Base-by-base conservation (phyloP, 2,329 filamentous ascomycete species). In the Colletotrichum godetiae region DNA sequence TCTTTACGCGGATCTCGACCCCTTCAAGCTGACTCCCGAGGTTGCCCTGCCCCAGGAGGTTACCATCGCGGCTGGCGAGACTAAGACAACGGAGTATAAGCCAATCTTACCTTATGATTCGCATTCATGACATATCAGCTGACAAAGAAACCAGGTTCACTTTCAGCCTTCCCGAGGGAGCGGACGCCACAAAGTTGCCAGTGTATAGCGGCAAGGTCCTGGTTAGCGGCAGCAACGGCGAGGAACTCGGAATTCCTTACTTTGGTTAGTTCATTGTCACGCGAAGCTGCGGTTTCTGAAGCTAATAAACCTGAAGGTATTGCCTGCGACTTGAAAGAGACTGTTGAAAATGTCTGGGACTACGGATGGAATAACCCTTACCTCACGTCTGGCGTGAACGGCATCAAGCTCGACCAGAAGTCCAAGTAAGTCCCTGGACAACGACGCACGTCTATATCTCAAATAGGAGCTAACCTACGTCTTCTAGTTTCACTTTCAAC, bases 121-220 rank as follows among this genome's bases (percentile, higher is more conserved):
- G 76, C 35, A 73, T 75, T 42, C 53, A 33, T 7, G 13, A 12
- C 4, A 11, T 6, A 27, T 12, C 42, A 31, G 31, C 22, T 35
- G 15, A 29, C 10, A 33, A 57, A 10, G 49, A 22, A 29, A 15
- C 4, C 3, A 78, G 75, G 3, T 75, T 81, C 55, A 76, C 76
- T 4, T 80, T 82, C 73, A 76, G 76, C 10, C 75, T 74, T 13
- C 81, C 80, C n/a, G 60, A 68, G 2, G 73, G 75, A 42, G 73
- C 75, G 5, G 74, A 80, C 24, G 57, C 77, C 4, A 49, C 82
- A 27, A 77, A 78, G 12, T 62, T 82, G 27, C 81, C 80, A 4
- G 71, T 82, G 12, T 82, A 82, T 61, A 80, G 79, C 56, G 81
- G 81, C 29, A 81, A 80, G 66, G 75, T 82, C 29, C 74, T 80